Conservation (phyloP, 176 grass and related monocot genomes). For the Zoysia japonica region DNA sequence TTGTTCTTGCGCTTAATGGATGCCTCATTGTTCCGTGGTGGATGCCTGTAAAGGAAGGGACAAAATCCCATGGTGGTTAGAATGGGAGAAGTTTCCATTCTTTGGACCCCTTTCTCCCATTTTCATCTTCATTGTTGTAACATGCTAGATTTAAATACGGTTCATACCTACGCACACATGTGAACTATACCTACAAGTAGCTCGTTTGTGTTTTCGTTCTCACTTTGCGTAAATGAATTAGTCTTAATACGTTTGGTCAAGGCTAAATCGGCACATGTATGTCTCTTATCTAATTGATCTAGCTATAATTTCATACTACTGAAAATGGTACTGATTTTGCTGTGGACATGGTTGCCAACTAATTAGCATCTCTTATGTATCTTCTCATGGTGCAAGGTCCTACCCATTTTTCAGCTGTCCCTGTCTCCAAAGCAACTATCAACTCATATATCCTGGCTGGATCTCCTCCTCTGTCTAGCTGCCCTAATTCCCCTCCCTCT, state of each 20-base stretch:
- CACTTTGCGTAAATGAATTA: no score
- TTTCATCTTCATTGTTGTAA: background rate
- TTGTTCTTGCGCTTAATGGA: slow-evolving; percentile 5
- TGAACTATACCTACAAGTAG: no score
- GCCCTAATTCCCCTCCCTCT: slow-evolving; percentile 21
- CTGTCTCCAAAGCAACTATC: slow-evolving; percentile 39
- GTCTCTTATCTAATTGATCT: background rate
- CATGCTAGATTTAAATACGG: background rate
- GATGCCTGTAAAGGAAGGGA: slow-evolving; percentile 39
- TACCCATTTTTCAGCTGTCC: slow-evolving; percentile 6
- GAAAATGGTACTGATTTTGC: no score
- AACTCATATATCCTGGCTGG: background rate
- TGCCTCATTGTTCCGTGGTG: slow-evolving; percentile 27
- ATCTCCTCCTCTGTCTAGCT: slow-evolving; percentile 9
- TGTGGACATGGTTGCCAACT: background rate
- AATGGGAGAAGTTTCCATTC: slow-evolving; percentile 12
- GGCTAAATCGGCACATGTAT: background rate
- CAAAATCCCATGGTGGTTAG: background rate
- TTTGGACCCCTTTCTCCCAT: background rate
- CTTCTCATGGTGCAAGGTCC: slow-evolving; percentile 27
- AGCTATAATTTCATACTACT: background rate
- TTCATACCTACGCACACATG: no score
- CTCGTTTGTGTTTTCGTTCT: no score
- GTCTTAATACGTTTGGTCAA: no score
- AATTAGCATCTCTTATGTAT: background rate